phyloP scores from a whole-genome alignment of 192 early-diverging fungal species.

The Backusella parvicylindrica region DNA sequence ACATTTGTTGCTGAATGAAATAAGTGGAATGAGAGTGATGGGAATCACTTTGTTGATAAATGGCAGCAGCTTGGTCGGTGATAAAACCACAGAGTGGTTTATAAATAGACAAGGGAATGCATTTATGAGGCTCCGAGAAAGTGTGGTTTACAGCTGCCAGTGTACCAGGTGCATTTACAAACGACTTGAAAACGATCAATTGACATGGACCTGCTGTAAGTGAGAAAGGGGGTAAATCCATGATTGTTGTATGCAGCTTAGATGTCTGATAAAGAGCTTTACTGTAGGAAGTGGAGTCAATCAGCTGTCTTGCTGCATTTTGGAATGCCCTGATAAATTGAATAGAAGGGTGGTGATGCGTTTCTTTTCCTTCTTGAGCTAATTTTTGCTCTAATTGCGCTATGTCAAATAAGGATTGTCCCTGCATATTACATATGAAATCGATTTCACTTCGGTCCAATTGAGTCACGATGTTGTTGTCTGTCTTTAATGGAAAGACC shows the following conservation, averaged over 20 bases:
- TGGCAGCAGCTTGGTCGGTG: conserved; percentile 12
- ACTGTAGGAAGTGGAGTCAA: conserved; percentile 13
- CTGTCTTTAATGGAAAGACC: conserved; percentile 5
- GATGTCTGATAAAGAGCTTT: conserved; percentile 12
- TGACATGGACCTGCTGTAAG: conserved; percentile 20
- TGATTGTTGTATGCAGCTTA: conserved; percentile 12
- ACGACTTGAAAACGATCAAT: conserved; percentile 27
- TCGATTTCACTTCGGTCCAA: conserved; percentile 1
- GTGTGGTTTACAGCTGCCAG: conserved; percentile 21
- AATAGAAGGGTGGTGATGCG: not conserved
- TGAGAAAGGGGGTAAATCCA: conserved; percentile 29
- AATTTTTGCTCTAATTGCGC: conserved; percentile 7
- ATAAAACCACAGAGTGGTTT: conserved; percentile 10
- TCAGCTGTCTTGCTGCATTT: conserved; percentile 6
- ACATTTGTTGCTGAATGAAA: conserved; percentile 4
- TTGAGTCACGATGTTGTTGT: not conserved
- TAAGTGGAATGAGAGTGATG: not conserved
- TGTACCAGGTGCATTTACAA: conserved; percentile 18
- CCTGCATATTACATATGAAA: not conserved
- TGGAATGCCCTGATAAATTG: conserved; percentile 12
- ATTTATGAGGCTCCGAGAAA: conserved; percentile 10
- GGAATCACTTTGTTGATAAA: conserved; percentile 1
- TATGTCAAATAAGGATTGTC: conserved; percentile 7
- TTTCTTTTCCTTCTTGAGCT: not conserved
- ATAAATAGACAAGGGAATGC: conserved; percentile 17